These are phyloP conservation scores for Decorospora gaudefroyi DNA, from an alignment of 2,329 filamentous ascomycete genomes.

Conservation along the genomic window DNA sequence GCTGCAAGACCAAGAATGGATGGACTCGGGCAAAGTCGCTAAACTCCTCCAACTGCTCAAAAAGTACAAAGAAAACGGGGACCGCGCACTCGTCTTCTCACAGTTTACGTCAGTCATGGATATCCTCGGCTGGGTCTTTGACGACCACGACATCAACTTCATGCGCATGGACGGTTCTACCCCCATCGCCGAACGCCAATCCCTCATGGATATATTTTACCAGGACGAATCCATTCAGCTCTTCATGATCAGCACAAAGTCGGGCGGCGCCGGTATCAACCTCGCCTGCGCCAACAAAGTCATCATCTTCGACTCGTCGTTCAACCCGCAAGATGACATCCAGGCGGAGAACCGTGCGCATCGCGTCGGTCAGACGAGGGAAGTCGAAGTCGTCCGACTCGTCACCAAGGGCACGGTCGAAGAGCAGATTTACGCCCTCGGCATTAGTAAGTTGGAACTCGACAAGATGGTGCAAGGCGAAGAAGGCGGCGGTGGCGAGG, in stretches of 20 bases:
- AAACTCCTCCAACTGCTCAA: constrained; percentile 75
- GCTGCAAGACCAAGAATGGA: constrained; percentile 66
- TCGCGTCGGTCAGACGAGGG: constrained; percentile 85
- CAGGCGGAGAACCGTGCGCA: constrained; percentile 97
- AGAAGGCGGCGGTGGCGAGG: constrained; percentile 50
- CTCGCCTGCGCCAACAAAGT: constrained; percentile 95
- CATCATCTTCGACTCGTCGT: constrained; percentile 94
- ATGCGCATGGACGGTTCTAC: constrained; percentile 87
- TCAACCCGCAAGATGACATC: constrained; percentile 98
- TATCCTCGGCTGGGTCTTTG: constrained; percentile 81
- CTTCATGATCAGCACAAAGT: constrained; percentile 90
- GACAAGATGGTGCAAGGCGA: constrained; percentile 73
- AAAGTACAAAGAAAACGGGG: constrained; percentile 75
- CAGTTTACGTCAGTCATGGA: constrained; percentile 92
- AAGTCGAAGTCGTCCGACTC: constrained; percentile 87
- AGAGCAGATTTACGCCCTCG: constrained; percentile 88
- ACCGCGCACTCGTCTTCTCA: constrained; percentile 87
- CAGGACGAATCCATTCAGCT: constrained; percentile 76
- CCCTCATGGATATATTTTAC: constrained; percentile 86
- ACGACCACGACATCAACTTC: constrained; percentile 72
- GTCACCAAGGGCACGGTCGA: constrained; percentile 84
- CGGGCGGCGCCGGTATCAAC: constrained; percentile 96
- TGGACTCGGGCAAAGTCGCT: constrained; percentile 82
- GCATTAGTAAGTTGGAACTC: constrained; percentile 88
- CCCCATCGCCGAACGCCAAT: constrained; percentile 79